Evolutionary conservation across 1,284 basidiomycete genomes (phyloP), one percentile per base, ranked within the genome.

Genomic region (Hemileia vastatrix): DNA sequence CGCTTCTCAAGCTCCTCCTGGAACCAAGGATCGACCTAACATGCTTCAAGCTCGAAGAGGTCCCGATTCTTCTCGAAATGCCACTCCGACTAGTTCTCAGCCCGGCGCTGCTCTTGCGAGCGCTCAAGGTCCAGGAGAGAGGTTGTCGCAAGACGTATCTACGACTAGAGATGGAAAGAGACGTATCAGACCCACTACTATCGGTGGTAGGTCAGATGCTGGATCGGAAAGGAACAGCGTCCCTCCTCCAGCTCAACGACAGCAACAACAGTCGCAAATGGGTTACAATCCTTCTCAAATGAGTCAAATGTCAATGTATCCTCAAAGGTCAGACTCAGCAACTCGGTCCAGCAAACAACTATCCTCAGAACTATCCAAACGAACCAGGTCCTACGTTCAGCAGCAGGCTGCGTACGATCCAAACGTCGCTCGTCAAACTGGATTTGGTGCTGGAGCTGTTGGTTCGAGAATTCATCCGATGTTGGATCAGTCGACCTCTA

Each of bases 111-210:
- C 8, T 40, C 36, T 40, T 9, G 36, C 36, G 8, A 40, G 36
- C 15, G 15, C 36, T 40, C 36, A 15, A 11, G 36, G 36, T 40
- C 36, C 36, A 11, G 36, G 15, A 40, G 36, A 40, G 8, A 9
- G 27, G 27, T 27, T 27, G 27, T 27, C 27, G 48, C 73, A 75
- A 58, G 58, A 68, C 43, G 72, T 75, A 60, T 70, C 72, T 31
- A 69, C 70, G 51, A 70, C 65, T 57, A 64, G 60, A 43, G 66
- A 75, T 45, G 73, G 73, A 27, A 72, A 72, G 60, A 68, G 73
- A 19, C 67, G 73, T 15, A 75, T 75, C 31, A 62, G 66, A 24
- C 73, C 73, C 0, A 74, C 73, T 1, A 66, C 67, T 13, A 51
- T 72, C 5, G 65, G 64, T 44, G 64, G 40, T 33, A 27, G 27